Evolutionary conservation across 2,329 filamentous ascomycete species (phyloP).

Genomic region (Chaetothyriales sp.): DNA sequence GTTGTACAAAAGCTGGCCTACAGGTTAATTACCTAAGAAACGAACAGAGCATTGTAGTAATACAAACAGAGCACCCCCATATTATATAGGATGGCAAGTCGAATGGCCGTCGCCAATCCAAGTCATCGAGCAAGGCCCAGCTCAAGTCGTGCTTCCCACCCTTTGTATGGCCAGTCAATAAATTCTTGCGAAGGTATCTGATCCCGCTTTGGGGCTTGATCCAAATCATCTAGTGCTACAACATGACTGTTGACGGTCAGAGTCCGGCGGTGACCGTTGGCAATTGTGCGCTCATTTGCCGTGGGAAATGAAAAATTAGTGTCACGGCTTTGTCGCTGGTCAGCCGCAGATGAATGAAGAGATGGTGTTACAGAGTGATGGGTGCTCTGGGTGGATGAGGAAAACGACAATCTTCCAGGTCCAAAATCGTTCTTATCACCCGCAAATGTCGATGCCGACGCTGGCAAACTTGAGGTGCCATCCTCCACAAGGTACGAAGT

Average conservation of each 20-base stretch:
- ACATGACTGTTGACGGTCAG: slow-evolving; percentile 8
- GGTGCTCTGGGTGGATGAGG: background rate
- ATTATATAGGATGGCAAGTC: background rate
- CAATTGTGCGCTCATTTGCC: slow-evolving; percentile 1
- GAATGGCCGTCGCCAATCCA: background rate
- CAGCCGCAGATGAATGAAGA: slow-evolving; percentile 38
- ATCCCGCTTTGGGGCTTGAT: slow-evolving; percentile 9
- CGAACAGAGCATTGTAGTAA: background rate
- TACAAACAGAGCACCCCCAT: background rate
- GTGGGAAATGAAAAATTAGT: slow-evolving; percentile 6
- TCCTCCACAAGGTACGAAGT: background rate
- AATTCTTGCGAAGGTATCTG: slow-evolving; percentile 16
- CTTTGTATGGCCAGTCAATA: slow-evolving; percentile 15
- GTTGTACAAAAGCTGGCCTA: too few species aligned
- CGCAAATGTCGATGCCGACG: too few species aligned
- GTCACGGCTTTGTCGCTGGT: slow-evolving; percentile 31
- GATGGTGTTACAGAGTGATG: slow-evolving; percentile 21
- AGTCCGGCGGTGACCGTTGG: slow-evolving; percentile 5
- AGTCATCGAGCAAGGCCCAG: background rate
- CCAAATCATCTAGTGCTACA: slow-evolving; percentile 11
- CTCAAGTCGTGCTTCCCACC: slow-evolving; percentile 10
- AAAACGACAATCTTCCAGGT: background rate
- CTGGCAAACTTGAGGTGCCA: background rate
- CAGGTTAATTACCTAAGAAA: background rate
- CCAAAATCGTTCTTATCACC: background rate